phyloP scores from a whole-genome alignment of 2,329 filamentous ascomycete species.

The Dothideomycetidae sp. region DNA sequence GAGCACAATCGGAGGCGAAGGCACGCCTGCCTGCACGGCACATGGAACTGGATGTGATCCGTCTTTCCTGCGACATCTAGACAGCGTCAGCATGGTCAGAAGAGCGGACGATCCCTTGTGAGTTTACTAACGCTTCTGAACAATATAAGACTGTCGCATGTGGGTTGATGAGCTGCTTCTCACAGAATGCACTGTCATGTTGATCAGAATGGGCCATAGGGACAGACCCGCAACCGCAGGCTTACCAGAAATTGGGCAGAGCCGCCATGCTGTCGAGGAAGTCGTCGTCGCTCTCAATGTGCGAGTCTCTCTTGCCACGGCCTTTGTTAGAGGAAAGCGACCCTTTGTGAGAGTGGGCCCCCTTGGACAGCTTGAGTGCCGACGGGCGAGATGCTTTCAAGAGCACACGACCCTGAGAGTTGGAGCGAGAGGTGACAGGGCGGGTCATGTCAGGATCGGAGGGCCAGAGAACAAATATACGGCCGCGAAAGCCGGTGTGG shows the following conservation, averaged over 20 bases:
- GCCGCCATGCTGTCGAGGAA: slow-evolving; percentile 36
- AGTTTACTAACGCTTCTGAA: slow-evolving; percentile 42
- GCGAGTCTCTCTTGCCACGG: slow-evolving; percentile 11
- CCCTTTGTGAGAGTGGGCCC: slow-evolving; percentile 9
- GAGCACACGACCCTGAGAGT: slow-evolving; percentile 8
- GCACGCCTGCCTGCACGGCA: slow-evolving; percentile 13
- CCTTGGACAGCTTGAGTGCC: slow-evolving; percentile 6
- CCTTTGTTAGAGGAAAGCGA: slow-evolving; percentile 14
- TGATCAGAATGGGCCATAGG: too few species aligned
- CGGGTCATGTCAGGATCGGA: slow-evolving; percentile 7
- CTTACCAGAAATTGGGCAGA: slow-evolving; percentile 40
- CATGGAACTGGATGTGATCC: slow-evolving; percentile 24
- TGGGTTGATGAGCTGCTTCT: slow-evolving; percentile 49
- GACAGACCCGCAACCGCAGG: slow-evolving; percentile 11
- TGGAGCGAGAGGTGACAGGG: slow-evolving; percentile 5
- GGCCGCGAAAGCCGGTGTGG: slow-evolving; percentile 3
- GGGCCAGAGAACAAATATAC: slow-evolving; percentile 14
- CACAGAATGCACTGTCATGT: slow-evolving; percentile 43
- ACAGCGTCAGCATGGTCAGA: slow-evolving; percentile 9
- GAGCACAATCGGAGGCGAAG: slow-evolving; percentile 14
- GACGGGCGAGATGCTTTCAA: slow-evolving; percentile 5
- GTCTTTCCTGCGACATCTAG: slow-evolving; percentile 34
- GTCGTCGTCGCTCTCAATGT: slow-evolving; percentile 23
- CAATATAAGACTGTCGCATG: slow-evolving; percentile 48
- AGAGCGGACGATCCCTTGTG: slow-evolving; percentile 6